phyloP scores from a whole-genome alignment of 345 rosid genomes.

The Eucalyptus lansdowneana region DNA sequence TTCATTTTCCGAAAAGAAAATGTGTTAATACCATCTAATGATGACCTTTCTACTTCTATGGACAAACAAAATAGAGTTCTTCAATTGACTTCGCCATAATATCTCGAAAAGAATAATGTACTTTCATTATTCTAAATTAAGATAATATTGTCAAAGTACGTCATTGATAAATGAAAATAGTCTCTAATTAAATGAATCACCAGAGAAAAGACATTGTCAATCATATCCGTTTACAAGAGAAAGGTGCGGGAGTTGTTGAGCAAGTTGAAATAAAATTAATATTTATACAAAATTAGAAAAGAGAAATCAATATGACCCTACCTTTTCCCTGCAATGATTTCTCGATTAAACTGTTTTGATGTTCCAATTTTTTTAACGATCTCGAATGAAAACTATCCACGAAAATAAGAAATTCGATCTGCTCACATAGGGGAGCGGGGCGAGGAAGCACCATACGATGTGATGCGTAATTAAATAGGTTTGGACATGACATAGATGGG shows the following conservation, averaged over 20 bases:
- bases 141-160: background rate
- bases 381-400: background rate
- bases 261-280: background rate
- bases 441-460: background rate
- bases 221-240: background rate
- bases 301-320: background rate
- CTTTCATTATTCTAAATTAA: background rate
- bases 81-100: background rate
- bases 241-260: background rate
- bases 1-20: background rate
- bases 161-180: background rate
- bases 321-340: background rate
- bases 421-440: background rate
- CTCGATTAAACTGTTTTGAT: background rate
- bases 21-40: background rate
- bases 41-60: background rate
- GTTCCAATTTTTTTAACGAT: background rate
- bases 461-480: background rate
- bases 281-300: background rate
- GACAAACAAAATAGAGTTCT: background rate
- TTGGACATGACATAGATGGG: background rate
- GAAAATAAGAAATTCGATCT: background rate
- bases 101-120: background rate
- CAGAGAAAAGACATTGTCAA: background rate
- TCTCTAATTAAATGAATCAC: background rate